phyloP scores from a whole-genome alignment of 202 grass and related monocot species.

The Alloteropsis angusta region DNA sequence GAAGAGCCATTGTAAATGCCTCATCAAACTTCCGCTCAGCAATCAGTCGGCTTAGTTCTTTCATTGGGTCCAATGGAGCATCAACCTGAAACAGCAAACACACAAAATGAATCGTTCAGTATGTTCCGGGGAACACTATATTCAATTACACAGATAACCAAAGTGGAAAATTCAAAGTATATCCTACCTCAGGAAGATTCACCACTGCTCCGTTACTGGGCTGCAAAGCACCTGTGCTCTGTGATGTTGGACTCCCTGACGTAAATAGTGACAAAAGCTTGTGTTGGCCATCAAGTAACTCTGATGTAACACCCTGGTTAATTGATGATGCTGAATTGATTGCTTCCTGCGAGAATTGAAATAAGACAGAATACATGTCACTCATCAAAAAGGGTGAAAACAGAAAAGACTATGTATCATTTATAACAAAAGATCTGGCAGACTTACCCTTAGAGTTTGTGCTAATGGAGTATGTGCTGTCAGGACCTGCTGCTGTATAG shows the following conservation, averaged over 20 bases:
- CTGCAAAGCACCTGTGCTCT: slow-evolving; percentile 37
- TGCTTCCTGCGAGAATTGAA: slow-evolving; percentile 59
- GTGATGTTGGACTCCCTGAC: slow-evolving; percentile 35
- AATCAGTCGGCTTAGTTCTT: slow-evolving; percentile 63
- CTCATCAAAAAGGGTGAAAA: background rate
- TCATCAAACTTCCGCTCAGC: slow-evolving; percentile 73
- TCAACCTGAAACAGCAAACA: slow-evolving; percentile 48
- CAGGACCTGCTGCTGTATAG: slow-evolving; percentile 62
- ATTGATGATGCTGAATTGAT: slow-evolving; percentile 71
- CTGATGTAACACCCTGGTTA: slow-evolving; percentile 54
- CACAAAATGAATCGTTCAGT: background rate
- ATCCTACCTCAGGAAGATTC: slow-evolving; percentile 52
- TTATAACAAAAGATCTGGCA: slow-evolving; percentile 7
- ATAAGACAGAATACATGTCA: slow-evolving; percentile 11
- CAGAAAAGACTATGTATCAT: background rate
- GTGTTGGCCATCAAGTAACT: slow-evolving; percentile 78
- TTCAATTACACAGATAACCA: background rate
- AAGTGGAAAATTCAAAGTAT: background rate
- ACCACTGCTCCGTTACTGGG: slow-evolving; percentile 46
- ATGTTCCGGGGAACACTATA: background rate
- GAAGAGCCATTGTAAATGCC: slow-evolving; percentile 88
- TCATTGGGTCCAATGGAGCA: slow-evolving; percentile 55
- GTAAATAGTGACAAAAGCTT: slow-evolving; percentile 72
- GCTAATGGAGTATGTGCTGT: slow-evolving; percentile 65
- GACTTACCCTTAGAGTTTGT: slow-evolving; percentile 68